phyloP scores from a whole-genome alignment of 2,329 filamentous ascomycete genomes.

The Nothopassalora personata region DNA sequence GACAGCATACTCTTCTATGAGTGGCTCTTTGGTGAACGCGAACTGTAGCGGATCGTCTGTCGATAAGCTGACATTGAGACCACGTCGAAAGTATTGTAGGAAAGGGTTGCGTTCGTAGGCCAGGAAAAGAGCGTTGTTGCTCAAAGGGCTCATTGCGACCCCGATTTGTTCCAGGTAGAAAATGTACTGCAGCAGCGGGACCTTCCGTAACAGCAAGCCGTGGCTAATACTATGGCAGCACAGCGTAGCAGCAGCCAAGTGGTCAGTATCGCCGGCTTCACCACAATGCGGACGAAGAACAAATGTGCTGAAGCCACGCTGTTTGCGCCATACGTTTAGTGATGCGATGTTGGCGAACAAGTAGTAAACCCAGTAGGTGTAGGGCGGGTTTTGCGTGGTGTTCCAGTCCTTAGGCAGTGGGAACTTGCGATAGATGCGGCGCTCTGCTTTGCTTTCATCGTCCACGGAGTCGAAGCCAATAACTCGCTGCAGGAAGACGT shows the following conservation, averaged over 20 bases:
- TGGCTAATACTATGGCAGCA: slow-evolving; percentile 98
- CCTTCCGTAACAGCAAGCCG: slow-evolving; percentile 84
- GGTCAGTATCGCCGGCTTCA: slow-evolving; percentile 94
- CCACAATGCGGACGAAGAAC: slow-evolving; percentile 89
- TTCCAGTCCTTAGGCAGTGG: slow-evolving; percentile 84
- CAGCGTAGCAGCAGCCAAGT: slow-evolving; percentile 82
- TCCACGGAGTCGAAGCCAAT: slow-evolving; percentile 97
- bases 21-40: slow-evolving; percentile 93
- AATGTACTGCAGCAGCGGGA: slow-evolving; percentile 89
- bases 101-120: slow-evolving; percentile 97
- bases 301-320: slow-evolving; percentile 93
- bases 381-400: slow-evolving; percentile 91
- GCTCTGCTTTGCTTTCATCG: slow-evolving; percentile 94
- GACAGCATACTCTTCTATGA: slow-evolving; percentile 97
- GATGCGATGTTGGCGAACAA: slow-evolving; percentile 91
- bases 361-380: slow-evolving; percentile 99
- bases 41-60: slow-evolving; percentile 97
- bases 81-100: slow-evolving; percentile 88
- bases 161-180: slow-evolving; percentile 98
- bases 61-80: slow-evolving; percentile 90
- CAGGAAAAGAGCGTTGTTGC: slow-evolving; percentile 94
- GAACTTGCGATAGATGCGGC: slow-evolving; percentile 91
- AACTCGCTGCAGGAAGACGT: slow-evolving; percentile 89
- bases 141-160: slow-evolving; percentile 98
- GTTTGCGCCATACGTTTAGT: slow-evolving; percentile 84